Percentiles rank a stretch among this genome's conserved stretches.
phyloP scores from a whole-genome alignment of 805 yeast species.

The Wickerhamiella slavikovae region DNA sequence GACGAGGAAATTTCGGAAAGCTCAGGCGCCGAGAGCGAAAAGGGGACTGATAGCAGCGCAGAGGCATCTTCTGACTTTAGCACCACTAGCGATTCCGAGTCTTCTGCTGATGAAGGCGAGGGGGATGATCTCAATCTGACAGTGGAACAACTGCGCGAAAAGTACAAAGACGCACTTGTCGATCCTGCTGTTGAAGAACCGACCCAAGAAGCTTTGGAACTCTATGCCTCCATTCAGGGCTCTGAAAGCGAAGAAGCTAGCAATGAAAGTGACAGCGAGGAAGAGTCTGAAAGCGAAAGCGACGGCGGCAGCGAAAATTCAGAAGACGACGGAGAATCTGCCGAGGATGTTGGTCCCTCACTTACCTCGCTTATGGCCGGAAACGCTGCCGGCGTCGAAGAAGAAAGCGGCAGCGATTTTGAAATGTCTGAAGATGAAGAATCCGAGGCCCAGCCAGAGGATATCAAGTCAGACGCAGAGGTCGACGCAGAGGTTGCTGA shows the following conservation, averaged over 20 bases:
- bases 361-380: background rate
- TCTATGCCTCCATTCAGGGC: constrained; percentile 3
- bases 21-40: background rate
- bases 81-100: constrained; percentile 12
- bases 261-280: background rate
- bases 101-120: constrained; percentile 11
- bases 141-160: constrained; percentile 33
- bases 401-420: constrained; percentile 1
- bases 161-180: constrained; percentile 29
- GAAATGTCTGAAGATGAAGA: constrained; percentile 12
- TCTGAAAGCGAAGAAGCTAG: background rate
- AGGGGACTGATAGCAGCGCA: background rate
- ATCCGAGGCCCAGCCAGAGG: constrained; percentile 8
- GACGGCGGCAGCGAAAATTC: constrained; percentile 16
- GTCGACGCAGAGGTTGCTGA: background rate
- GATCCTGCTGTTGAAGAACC: constrained; percentile 2
- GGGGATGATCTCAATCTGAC: constrained; percentile 30
- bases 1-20: constrained; percentile 13
- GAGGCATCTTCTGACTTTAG: constrained; percentile 1
- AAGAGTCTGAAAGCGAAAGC: constrained; percentile 3
- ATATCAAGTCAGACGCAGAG: background rate
- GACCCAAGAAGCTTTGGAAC: constrained; percentile 4
- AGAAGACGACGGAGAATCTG: constrained; percentile 12
- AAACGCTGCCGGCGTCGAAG: background rate
- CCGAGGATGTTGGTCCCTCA: background rate